Conservation (phyloP, 768 basidiomycete species). For the Pleurotus giganteus region DNA sequence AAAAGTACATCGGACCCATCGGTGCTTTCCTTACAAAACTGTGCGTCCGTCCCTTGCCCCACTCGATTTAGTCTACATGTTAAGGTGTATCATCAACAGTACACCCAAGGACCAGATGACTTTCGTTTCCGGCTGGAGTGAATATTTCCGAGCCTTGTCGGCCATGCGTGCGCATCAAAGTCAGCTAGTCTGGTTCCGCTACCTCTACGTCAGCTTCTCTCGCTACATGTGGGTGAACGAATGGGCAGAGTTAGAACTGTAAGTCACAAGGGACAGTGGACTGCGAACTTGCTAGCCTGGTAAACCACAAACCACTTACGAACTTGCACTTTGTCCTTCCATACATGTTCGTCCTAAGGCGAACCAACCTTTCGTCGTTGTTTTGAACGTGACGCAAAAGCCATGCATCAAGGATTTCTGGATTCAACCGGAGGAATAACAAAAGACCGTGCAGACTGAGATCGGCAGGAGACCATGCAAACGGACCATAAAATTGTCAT, state of each 20-base stretch:
- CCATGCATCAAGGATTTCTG: no score
- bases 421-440: no score
- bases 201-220: slow-evolving; percentile 77
- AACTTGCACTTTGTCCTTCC: no score
- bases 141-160: slow-evolving; percentile 53
- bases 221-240: slow-evolving; percentile 94
- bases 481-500: no score
- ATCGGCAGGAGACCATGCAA: no score
- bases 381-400: no score
- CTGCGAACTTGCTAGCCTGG: no score
- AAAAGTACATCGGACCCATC: slow-evolving; percentile 65
- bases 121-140: slow-evolving; percentile 55
- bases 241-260: slow-evolving; percentile 61
- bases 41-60: background rate
- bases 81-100: background rate
- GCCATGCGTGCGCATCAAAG: slow-evolving; percentile 75
- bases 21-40: slow-evolving; percentile 51
- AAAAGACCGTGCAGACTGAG: no score
- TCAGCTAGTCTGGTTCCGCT: slow-evolving; percentile 89
- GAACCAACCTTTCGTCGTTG: no score
- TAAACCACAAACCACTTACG: no score
- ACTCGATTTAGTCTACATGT: background rate
- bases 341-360: no score
- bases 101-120: slow-evolving; percentile 24
- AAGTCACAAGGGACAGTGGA: no score